A percentile compares a stretch with the other conserved stretches of the same genome.
phyloP scores from a whole-genome alignment of 192 early-diverging fungal genomes.

The Polychytrium aggregatum region DNA sequence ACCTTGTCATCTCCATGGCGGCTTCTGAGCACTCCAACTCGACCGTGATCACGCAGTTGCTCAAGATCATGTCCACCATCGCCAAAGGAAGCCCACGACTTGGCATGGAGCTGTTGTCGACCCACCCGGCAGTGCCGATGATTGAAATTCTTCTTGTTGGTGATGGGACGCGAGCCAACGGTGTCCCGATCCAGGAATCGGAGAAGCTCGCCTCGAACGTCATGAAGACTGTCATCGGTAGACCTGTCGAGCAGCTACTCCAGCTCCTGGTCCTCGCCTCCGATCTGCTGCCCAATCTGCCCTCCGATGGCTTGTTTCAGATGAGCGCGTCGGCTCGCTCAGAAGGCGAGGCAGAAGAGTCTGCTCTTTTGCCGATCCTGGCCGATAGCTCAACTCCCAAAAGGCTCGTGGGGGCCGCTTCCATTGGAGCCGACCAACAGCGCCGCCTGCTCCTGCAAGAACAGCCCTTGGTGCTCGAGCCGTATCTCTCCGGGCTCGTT shows the following conservation, averaged over 20 bases:
- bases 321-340: too few species aligned
- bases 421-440: too few species aligned
- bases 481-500: conserved; percentile 37
- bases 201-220: conserved; percentile 6
- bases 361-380: too few species aligned
- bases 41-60: conserved; percentile 37
- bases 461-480: too few species aligned
- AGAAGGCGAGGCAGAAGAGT: too few species aligned
- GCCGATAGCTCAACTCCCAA: too few species aligned
- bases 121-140: too few species aligned
- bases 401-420: too few species aligned
- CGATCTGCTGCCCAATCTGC: conserved; percentile 48
- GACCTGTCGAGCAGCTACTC: conserved; percentile 38
- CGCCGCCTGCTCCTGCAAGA: too few species aligned
- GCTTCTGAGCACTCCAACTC: conserved; percentile 16
- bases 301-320: conserved; percentile 28
- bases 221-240: conserved; percentile 14
- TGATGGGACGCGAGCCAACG: background rate
- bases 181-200: conserved; percentile 3
- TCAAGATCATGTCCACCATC: conserved; percentile 43
- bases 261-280: conserved; percentile 45
- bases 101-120: conserved; percentile 6
- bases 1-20: conserved; percentile 36
- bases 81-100: conserved; percentile 40
- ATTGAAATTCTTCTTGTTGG: too few species aligned